Conservation (phyloP, 306 rosid genomes). For the Clitoria ternatea region DNA sequence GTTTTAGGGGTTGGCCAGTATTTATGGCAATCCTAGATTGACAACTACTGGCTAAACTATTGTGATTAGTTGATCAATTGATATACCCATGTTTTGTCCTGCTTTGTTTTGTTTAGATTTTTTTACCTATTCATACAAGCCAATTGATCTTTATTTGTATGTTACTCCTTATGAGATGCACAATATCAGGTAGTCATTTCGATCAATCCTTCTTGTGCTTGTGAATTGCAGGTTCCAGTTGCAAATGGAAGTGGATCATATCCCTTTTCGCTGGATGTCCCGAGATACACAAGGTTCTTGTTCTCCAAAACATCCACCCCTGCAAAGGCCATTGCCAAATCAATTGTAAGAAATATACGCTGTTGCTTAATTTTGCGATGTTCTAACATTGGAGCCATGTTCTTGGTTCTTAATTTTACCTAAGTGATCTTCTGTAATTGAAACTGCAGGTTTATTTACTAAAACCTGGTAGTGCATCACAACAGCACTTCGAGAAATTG, state of each 20-base stretch:
- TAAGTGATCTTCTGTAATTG: constrained; percentile 22
- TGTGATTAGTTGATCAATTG: neutral
- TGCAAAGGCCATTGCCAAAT: constrained; percentile 86
- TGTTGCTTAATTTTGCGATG: constrained; percentile 1
- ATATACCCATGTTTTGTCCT: neutral
- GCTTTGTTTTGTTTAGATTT: neutral
- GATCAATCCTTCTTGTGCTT: constrained; percentile 11
- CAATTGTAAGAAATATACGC: constrained; percentile 65
- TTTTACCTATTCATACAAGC: neutral
- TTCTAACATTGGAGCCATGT: constrained; percentile 17
- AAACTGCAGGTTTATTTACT: constrained; percentile 76
- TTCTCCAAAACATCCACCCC: constrained; percentile 85
- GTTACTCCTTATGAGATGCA: neutral
- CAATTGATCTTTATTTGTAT: constrained; percentile 16
- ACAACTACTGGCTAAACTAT: constrained; percentile 8
- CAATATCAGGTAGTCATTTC: neutral
- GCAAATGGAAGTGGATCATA: constrained; percentile 97
- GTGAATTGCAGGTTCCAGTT: constrained; percentile 76
- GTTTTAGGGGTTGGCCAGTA: too few species aligned
- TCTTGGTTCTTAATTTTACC: constrained; percentile 18
- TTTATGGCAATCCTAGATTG: too few species aligned
- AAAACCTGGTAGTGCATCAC: constrained; percentile 72
- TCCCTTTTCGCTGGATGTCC: constrained; percentile 92
- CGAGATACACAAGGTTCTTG: constrained; percentile 93
- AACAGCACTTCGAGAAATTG: constrained; percentile 81